phyloP scores from a whole-genome alignment of 208 protist species.

The Leishmania mexicana region DNA sequence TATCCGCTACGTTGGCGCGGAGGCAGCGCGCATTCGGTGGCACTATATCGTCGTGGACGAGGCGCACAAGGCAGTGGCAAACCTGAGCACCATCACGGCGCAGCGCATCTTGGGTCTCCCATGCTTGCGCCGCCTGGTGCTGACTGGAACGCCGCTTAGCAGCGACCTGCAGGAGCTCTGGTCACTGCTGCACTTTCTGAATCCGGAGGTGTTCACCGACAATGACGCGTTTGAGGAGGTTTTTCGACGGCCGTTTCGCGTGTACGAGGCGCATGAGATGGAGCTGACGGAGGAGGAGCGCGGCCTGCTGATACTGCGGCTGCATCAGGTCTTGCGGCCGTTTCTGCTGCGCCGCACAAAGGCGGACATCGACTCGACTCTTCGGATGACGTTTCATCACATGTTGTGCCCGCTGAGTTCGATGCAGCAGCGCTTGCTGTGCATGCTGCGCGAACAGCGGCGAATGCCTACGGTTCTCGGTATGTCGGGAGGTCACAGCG shows the following conservation, averaged over 20 bases:
- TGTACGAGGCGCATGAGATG: slow-evolving; percentile 51
- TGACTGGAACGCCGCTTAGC: slow-evolving; percentile 97
- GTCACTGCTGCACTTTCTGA: slow-evolving; percentile 98
- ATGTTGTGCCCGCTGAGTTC: slow-evolving; percentile 50
- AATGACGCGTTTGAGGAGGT: slow-evolving; percentile 94
- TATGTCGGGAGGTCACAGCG: not conserved
- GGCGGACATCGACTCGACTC: slow-evolving; percentile 91
- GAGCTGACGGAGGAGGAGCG: slow-evolving; percentile 65
- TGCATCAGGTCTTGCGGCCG: slow-evolving; percentile 94
- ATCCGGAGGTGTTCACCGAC: slow-evolving; percentile 93
- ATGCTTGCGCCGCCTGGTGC: slow-evolving; percentile 72
- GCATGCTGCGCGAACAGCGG: slow-evolving; percentile 58
- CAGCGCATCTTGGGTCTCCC: slow-evolving; percentile 37
- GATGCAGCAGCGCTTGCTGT: slow-evolving; percentile 59
- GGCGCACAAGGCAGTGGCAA: slow-evolving; percentile 78
- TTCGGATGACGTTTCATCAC: slow-evolving; percentile 85
- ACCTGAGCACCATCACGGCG: slow-evolving; percentile 48
- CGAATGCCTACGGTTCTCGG: slow-evolving; percentile 25
- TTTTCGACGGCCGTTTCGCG: slow-evolving; percentile 70
- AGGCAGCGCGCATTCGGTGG: slow-evolving; percentile 43
- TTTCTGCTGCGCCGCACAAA: slow-evolving; percentile 97
- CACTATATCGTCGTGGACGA: slow-evolving; percentile 81
- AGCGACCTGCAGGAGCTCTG: slow-evolving; percentile 99
- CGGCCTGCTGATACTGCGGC: slow-evolving; percentile 59
- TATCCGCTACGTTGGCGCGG: slow-evolving; percentile 19